Conservation (phyloP, 2,329 filamentous ascomycete genomes). For the Curvularia spicifera region DNA sequence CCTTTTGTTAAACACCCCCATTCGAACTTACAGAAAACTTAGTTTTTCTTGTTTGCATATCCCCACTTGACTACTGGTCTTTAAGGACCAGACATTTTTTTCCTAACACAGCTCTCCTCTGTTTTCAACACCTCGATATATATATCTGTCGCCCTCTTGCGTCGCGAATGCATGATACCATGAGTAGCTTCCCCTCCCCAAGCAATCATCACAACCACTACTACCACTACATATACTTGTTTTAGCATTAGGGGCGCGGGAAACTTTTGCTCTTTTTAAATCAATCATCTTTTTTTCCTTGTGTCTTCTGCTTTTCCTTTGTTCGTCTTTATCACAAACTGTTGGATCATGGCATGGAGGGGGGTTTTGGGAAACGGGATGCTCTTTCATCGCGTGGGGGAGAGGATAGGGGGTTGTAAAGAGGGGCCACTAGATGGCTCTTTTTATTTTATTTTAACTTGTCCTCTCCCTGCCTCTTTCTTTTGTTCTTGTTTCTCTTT, state of each 20-base stretch:
- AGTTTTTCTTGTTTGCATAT: neutral
- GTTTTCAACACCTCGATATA: neutral
- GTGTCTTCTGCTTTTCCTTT: neutral
- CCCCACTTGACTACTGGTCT: neutral
- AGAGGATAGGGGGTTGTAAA: neutral
- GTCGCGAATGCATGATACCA: conserved; percentile 32
- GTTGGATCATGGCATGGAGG: conserved; percentile 1
- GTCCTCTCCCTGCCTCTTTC: neutral
- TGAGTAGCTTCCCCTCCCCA: conserved; percentile 12
- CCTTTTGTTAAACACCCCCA: neutral
- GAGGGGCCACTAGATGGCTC: too few species aligned
- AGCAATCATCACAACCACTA: neutral
- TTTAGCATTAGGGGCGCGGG: neutral
- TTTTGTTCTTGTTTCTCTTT: conserved; percentile 7
- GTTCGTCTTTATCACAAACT: neutral
- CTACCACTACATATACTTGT: neutral
- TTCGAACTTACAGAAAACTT: neutral
- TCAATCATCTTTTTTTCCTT: neutral
- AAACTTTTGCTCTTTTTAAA: neutral
- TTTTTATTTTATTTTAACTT: too few species aligned
- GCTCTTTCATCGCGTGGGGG: neutral
- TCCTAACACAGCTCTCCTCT: neutral
- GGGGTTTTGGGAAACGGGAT: neutral
- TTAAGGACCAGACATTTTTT: neutral
- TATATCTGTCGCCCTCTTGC: neutral